phyloP scores from a whole-genome alignment of 306 rosid species.

The Crotalaria pallida region DNA sequence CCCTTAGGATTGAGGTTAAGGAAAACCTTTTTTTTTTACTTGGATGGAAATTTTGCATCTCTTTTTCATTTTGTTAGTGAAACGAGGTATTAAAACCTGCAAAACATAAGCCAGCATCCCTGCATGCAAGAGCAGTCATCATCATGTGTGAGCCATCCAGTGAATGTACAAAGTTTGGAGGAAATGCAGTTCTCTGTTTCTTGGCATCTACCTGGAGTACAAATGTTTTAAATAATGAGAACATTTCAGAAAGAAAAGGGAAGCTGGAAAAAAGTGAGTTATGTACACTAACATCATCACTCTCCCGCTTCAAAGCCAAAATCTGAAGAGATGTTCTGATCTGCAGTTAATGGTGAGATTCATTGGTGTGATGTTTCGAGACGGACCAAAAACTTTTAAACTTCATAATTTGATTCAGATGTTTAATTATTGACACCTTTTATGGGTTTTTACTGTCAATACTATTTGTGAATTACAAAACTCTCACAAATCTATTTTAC shows the following conservation, averaged over 20 bases:
- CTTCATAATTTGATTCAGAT: neutral
- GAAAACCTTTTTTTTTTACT: too few relatives aligned
- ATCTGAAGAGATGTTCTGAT: conserved; percentile 75
- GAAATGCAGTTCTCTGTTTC: conserved; percentile 86
- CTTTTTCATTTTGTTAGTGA: neutral
- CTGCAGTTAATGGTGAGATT: conserved; percentile 41
- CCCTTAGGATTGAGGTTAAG: too few relatives aligned
- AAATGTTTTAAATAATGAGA: conserved; percentile 9
- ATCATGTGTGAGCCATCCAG: conserved; percentile 87
- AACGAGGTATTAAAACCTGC: conserved; percentile 54
- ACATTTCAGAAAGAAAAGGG: conserved; percentile 12
- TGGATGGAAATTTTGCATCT: neutral
- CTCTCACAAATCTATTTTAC: neutral
- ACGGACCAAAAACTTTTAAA: neutral
- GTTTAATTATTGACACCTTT: neutral
- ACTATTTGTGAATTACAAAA: neutral
- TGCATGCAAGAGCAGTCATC: conserved; percentile 87
- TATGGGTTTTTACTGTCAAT: neutral
- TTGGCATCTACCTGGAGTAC: conserved; percentile 55
- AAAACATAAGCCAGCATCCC: conserved; percentile 75
- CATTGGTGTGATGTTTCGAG: conserved; percentile 7
- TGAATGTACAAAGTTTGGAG: conserved; percentile 82
- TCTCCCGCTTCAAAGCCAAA: conserved; percentile 71
- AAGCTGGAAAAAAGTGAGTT: neutral
- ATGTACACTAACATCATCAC: conserved; percentile 42